Evolutionary conservation across 2,329 filamentous ascomycete genomes (phyloP), one percentile per base, ranked within the genome.

Genomic region (Fusarium vanettenii): DNA sequence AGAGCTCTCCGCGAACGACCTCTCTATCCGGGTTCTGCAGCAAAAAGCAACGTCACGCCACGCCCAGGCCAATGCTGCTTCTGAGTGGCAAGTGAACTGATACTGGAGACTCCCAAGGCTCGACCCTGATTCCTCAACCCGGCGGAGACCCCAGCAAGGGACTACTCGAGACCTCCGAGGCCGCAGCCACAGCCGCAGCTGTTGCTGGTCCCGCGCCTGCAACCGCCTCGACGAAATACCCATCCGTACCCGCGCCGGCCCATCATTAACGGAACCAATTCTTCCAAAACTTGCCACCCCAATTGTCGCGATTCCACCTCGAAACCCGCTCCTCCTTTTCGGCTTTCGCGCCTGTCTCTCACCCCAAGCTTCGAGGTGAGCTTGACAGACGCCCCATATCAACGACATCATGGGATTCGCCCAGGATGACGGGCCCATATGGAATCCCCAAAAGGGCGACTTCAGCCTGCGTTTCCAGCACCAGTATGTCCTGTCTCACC

Each of bases 381-480:
- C 63, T 75, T 64, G 50, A 72, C 71, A 59, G 65, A 65, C 61
- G 45, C 59, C 60, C 50, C 43, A 63, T 67, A 55, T 37, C 60
- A 62, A 68, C 43, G 70, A 70, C 79, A 82, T 75, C 74, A 86
- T 87, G 85, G 84, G 85, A 77, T 88, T 89, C 81, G 88, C 87
- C 79, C 86, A 86, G 70, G 91, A 89, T 80, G 81, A 84, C 60
- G 88, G 86, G 88, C 88, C 89, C 61, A 83, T 91, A 81, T 93
- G 91, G 91, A 86, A 84, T 72, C 83, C 89, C 72, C 48, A 52
- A 29, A 52, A 52, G 25, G 91, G 93, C 82, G 91, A 93, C 83
- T 89, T 93, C 76, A 89, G 87, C 50, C 84, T 85, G 62, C 92
- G 91, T 81, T 92, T 92, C 80, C 89, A 89, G 77, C 86, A 87